Conservation (phyloP, 768 basidiomycete species). For the Pluteus cervinus region DNA sequence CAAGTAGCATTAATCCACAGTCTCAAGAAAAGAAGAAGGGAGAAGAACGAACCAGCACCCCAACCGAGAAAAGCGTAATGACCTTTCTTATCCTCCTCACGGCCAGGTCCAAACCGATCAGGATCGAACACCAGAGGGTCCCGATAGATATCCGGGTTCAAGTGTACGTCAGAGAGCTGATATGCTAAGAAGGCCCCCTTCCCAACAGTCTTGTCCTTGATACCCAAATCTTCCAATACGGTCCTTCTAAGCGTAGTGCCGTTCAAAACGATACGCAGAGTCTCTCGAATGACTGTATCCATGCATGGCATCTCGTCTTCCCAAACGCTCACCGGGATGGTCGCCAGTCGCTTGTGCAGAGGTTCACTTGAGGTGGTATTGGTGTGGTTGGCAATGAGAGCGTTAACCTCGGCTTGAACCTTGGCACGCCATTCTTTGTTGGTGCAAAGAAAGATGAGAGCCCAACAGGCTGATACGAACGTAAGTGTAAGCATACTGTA, state of each 20-base stretch:
- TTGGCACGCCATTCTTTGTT: slow-evolving; percentile 28
- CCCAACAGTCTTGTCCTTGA: slow-evolving; percentile 20
- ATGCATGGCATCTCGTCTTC: slow-evolving; percentile 33
- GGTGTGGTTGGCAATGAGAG: slow-evolving; percentile 22
- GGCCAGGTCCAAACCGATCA: slow-evolving; percentile 19
- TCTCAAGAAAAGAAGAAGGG: neutral
- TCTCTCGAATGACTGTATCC: slow-evolving; percentile 32
- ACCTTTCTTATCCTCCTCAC: slow-evolving; percentile 30
- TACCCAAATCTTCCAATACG: slow-evolving; percentile 19
- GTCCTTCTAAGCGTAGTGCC: slow-evolving; percentile 29
- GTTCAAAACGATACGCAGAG: slow-evolving; percentile 24
- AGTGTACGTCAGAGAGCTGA: slow-evolving; percentile 23
- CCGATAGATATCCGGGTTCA: slow-evolving; percentile 28
- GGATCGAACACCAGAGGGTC: slow-evolving; percentile 31
- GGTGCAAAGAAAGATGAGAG: slow-evolving; percentile 24
- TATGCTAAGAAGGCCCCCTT: slow-evolving; percentile 31
- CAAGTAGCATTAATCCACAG: neutral
- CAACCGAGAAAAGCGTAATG: slow-evolving; percentile 29
- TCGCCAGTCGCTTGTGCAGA: slow-evolving; percentile 26
- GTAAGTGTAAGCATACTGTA: too few relatives aligned
- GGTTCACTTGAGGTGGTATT: slow-evolving; percentile 18
- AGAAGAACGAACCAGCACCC: slow-evolving; percentile 27
- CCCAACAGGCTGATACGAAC: slow-evolving; percentile 34
- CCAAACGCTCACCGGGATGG: slow-evolving; percentile 30
- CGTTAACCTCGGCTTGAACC: slow-evolving; percentile 22